A percentile compares a stretch with the other conserved stretches of the same genome.
Evolutionary conservation across 2,329 filamentous ascomycete species (phyloP).

Genomic region (Neofusicoccum ribis): DNA sequence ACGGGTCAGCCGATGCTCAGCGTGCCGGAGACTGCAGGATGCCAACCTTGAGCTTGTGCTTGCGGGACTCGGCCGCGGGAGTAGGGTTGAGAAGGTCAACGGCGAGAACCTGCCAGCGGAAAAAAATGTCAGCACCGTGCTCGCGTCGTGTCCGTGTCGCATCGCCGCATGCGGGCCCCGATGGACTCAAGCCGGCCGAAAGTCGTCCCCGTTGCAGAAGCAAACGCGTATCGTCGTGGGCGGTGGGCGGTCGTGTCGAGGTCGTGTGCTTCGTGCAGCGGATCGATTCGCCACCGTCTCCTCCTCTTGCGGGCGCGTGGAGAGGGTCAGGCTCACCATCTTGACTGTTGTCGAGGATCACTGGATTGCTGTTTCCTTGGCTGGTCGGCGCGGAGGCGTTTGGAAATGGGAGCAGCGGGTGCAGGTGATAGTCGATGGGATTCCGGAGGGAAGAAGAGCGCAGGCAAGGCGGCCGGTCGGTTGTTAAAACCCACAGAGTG

Average conservation of each 20-base stretch:
- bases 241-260: conserved; percentile 20
- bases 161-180: conserved; percentile 19
- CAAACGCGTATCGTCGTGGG: conserved; percentile 17
- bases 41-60: conserved; percentile 99
- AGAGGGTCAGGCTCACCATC: conserved; percentile 37
- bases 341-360: conserved; percentile 38
- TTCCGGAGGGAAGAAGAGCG: conserved; percentile 17
- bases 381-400: conserved; percentile 34
- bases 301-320: conserved; percentile 19
- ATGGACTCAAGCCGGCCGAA: neutral
- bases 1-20: conserved; percentile 12
- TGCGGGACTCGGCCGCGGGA: conserved; percentile 95
- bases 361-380: conserved; percentile 31
- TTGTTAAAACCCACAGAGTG: neutral
- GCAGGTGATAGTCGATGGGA: conserved; percentile 32
- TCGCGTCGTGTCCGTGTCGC: conserved; percentile 9
- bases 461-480: conserved; percentile 4
- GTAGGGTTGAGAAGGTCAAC: conserved; percentile 99
- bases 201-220: conserved; percentile 11
- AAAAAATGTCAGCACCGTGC: conserved; percentile 22
- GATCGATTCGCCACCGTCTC: conserved; percentile 21
- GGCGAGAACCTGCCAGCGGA: conserved; percentile 87
- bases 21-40: neutral
- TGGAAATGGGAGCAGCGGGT: conserved; percentile 36
- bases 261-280: conserved; percentile 34